Evolutionary conservation across 768 basidiomycete species (phyloP), one percentile per base, ranked within the genome.

Genomic region (Mycena alexandri): DNA sequence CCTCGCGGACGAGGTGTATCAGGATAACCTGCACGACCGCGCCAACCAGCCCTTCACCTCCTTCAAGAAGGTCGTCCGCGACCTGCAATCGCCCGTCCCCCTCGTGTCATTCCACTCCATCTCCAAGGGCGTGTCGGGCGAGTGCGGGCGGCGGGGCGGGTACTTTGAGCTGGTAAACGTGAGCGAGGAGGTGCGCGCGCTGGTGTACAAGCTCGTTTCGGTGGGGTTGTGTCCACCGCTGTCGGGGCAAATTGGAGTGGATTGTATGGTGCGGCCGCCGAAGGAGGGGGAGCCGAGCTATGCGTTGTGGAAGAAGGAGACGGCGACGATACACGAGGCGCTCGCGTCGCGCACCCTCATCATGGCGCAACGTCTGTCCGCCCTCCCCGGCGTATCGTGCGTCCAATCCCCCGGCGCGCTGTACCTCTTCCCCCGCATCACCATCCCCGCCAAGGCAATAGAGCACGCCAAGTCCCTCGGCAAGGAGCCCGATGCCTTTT

Each of bases 1-100:
- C 56, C 87, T 99, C 70, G 97, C 97, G 0, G 97, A 99, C 79
- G 97, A 99, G 79, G 97, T 99, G n/a, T 98, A 99, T 85, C 97
- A 99, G 80, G 82, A 82, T 72, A 99, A 99, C 83, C 86, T 99
- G 21, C 65, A 66, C 82, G 83, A 85, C 50, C 83, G 80, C 46
- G 75, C 78, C 3, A 83, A 83, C 2, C 89, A 93, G 77, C 86
- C 93, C 0, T 99, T 99, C 86, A 88, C 89, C 55, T 95, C 93
- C 12, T 99, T 99, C 88, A 98, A 98, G 79, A 93, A 95, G 79
- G 85, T 94, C 57, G 88, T 98, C 3, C 81, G 85, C 57, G 80
- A 85, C 46, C 81, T 91, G 69, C 77, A 86, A 59, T 93, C 91
- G n/a, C 85, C 88, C 61, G 80, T 96, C 63, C 89, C 94, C 48